phyloP scores from a whole-genome alignment of 306 rosid genomes.

The Fagus crenata region DNA sequence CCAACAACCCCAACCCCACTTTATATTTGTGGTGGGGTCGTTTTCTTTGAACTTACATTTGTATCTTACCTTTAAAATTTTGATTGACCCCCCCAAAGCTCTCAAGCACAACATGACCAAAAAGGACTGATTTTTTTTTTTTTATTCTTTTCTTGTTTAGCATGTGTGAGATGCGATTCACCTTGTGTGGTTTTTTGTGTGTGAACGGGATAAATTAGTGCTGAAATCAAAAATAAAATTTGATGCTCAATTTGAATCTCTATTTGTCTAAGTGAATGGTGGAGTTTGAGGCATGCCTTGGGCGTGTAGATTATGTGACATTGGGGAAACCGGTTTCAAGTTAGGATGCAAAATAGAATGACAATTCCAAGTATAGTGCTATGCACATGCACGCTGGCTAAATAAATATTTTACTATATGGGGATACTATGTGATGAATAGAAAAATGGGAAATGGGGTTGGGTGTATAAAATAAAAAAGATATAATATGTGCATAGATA shows the following conservation, averaged over 20 bases:
- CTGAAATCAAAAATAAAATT: background rate
- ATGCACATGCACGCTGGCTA: background rate
- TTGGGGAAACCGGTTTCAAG: conserved; percentile 3
- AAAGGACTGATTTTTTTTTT: conserved; percentile 3
- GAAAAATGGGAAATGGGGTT: no score
- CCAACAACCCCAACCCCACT: conserved; percentile 28
- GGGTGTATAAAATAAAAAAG: no score
- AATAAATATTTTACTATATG: background rate
- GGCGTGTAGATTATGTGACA: background rate
- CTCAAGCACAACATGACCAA: conserved; percentile 35
- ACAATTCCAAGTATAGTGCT: background rate
- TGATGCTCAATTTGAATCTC: background rate
- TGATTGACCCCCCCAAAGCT: conserved; percentile 18
- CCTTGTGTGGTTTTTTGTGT: background rate
- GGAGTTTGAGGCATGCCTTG: background rate
- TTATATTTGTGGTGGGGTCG: conserved; percentile 21
- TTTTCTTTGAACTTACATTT: conserved; percentile 20
- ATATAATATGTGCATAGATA: no score
- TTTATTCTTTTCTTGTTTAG: background rate
- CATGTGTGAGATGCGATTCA: background rate
- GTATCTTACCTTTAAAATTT: conserved; percentile 4
- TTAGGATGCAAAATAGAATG: background rate
- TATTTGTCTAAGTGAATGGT: background rate
- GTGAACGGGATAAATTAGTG: background rate
- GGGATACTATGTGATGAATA: no score